Conservation (phyloP, 2,329 filamentous ascomycete genomes). For the Coniochaeta hoffmannii region DNA sequence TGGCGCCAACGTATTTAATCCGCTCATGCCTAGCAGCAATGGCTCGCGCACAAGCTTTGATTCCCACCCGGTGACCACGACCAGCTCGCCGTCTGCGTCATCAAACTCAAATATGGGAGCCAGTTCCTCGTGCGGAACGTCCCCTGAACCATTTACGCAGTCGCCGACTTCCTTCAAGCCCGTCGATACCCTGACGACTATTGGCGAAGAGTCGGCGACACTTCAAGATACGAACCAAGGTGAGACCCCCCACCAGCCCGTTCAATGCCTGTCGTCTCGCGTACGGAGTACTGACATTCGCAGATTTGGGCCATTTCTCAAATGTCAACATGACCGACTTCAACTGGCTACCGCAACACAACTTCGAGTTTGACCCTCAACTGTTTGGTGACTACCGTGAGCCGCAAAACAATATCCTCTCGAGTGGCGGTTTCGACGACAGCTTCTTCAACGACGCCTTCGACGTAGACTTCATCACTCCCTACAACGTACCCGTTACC, state of each 20-base stretch:
- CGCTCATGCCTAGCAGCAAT: slow-evolving; percentile 38
- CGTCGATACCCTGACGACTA: slow-evolving; percentile 54
- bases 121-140: slow-evolving; percentile 66
- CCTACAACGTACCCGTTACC: slow-evolving; percentile 59
- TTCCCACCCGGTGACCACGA: slow-evolving; percentile 40
- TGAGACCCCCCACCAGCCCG: neutral
- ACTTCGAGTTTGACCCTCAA: slow-evolving; percentile 82
- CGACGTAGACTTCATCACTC: slow-evolving; percentile 71
- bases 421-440: slow-evolving; percentile 63
- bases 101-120: slow-evolving; percentile 50
- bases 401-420: slow-evolving; percentile 72
- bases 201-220: slow-evolving; percentile 58
- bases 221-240: slow-evolving; percentile 23
- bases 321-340: slow-evolving; percentile 48
- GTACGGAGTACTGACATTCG: slow-evolving; percentile 8
- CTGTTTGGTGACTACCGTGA: slow-evolving; percentile 91
- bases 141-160: slow-evolving; percentile 67
- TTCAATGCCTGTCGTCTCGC: neutral
- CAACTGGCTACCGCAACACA: slow-evolving; percentile 75
- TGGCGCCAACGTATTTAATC: slow-evolving; percentile 49
- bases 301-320: slow-evolving; percentile 29
- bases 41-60: slow-evolving; percentile 44
- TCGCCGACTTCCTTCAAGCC: slow-evolving; percentile 62
- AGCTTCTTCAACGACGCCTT: slow-evolving; percentile 68
- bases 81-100: slow-evolving; percentile 58